Percentiles rank a stretch among this genome's conserved stretches.
Evolutionary conservation across 495 filamentous ascomycete species (phyloP).

Genomic region (Penicillium atrosanguineum): DNA sequence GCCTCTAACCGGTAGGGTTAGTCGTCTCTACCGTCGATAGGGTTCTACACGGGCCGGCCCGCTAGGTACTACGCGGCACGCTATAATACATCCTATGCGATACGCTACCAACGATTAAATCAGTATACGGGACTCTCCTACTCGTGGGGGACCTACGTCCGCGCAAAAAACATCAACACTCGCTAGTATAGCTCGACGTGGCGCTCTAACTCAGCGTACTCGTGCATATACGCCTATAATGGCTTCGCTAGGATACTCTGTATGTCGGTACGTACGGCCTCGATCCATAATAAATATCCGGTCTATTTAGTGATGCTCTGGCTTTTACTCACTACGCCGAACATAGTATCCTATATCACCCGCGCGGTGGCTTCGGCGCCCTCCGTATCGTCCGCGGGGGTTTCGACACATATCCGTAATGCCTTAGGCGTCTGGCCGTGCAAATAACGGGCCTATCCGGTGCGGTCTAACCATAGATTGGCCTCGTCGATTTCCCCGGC

Average conservation of each 20-base stretch:
- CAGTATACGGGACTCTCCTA: neutral
- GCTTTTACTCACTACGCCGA: neutral
- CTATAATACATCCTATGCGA: no score
- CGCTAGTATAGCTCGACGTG: neutral
- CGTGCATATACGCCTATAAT: neutral
- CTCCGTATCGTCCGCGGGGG: neutral
- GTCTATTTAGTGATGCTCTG: neutral
- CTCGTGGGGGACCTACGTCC: neutral
- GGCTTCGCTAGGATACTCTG: neutral
- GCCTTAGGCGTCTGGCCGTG: neutral
- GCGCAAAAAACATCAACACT: neutral
- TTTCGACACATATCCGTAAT: neutral
- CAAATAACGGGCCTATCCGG: neutral
- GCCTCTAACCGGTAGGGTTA: no score
- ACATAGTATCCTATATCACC: neutral
- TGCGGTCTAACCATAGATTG: neutral
- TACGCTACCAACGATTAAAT: no score
- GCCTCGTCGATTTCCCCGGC: neutral
- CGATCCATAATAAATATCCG: conserved; percentile 1
- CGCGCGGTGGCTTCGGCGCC: neutral
- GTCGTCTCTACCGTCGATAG: no score
- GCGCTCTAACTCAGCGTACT: neutral
- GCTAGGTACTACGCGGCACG: no score
- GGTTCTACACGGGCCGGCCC: no score
- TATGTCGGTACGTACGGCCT: neutral